Evolutionary conservation across 352 stramenopile genomes (phyloP).

Genomic region (Pythium sp.): DNA sequence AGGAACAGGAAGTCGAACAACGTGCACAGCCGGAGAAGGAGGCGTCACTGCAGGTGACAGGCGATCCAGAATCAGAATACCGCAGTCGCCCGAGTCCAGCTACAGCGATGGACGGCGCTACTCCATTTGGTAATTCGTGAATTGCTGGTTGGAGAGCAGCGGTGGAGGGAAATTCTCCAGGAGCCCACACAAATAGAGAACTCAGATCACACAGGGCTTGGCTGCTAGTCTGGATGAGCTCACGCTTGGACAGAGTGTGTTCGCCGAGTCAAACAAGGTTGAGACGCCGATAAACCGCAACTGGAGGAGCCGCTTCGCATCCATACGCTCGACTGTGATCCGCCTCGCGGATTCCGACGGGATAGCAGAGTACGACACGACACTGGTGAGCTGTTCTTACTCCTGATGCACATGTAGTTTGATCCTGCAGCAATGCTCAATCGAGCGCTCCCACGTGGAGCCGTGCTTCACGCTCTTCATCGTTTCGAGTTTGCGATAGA

Average conservation of each 20-base stretch:
- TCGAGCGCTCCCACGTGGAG: conserved; percentile 2
- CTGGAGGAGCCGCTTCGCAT: neutral
- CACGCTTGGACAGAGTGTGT: neutral
- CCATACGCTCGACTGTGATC: neutral
- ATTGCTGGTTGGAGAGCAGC: neutral
- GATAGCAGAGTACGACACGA: neutral
- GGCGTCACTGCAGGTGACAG: conserved; percentile 1
- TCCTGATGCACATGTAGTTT: neutral
- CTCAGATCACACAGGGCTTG: neutral
- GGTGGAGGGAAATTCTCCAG: neutral
- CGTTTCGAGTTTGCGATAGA: neutral
- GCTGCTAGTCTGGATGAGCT: neutral
- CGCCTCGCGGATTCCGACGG: neutral
- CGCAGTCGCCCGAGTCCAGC: neutral
- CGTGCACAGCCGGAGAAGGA: conserved; percentile 10
- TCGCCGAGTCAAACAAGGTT: neutral
- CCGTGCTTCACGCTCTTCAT: neutral
- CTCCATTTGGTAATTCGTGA: no score
- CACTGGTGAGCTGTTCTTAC: neutral
- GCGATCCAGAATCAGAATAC: conserved; percentile 1
- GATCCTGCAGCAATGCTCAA: neutral
- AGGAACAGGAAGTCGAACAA: conserved; percentile 24
- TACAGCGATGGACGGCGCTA: neutral
- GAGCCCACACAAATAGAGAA: neutral
- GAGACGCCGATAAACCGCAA: neutral